phyloP scores from a whole-genome alignment of 179 eudicot genomes.

The Amaranthus tricolor region DNA sequence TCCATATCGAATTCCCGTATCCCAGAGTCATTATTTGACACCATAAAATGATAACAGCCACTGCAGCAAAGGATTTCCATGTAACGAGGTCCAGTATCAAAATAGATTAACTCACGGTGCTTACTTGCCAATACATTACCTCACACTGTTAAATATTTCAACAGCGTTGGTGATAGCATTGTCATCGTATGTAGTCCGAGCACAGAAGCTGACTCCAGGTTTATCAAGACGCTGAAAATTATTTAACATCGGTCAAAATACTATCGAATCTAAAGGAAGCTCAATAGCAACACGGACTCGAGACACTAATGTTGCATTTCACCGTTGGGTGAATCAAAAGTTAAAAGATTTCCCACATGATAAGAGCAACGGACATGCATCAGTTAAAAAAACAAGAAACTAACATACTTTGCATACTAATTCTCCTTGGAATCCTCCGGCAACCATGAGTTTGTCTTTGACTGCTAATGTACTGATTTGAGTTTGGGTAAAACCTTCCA shows the following conservation, averaged over 20 bases:
- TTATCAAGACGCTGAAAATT: constrained; percentile 63
- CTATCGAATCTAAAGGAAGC: not conserved
- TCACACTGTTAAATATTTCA: constrained; percentile 61
- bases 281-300: too few species aligned
- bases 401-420: constrained; percentile 66
- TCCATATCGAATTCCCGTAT: constrained; percentile 81
- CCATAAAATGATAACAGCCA: constrained; percentile 68
- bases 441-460: constrained; percentile 65
- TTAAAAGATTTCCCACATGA: too few species aligned
- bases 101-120: not conserved
- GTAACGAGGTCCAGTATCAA: not conserved
- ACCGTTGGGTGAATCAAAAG: not conserved
- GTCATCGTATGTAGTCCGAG: constrained; percentile 78
- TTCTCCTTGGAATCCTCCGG: constrained; percentile 95
- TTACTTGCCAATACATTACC: constrained; percentile 36
- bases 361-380: not conserved
- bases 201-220: constrained; percentile 68
- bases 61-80: constrained; percentile 38
- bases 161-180: constrained; percentile 93
- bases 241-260: constrained; percentile 14
- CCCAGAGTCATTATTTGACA: constrained; percentile 78
- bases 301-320: too few species aligned
- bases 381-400: not conserved
- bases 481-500: constrained; percentile 82
- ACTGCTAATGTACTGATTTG: constrained; percentile 84